Base-by-base conservation (phyloP, 768 basidiomycete genomes). In the Lactifluus echinatus region DNA sequence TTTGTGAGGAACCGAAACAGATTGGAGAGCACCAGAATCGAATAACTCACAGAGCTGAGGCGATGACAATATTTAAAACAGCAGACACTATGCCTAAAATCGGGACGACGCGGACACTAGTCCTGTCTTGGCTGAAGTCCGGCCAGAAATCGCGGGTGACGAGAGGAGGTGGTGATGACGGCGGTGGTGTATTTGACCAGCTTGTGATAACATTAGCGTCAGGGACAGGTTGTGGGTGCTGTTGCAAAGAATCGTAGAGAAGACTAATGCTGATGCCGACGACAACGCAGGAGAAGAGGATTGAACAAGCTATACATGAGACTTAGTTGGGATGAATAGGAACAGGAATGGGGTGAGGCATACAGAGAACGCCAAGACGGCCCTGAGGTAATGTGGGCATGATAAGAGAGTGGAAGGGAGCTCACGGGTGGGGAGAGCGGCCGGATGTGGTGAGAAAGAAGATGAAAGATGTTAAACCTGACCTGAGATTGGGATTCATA, bases 341-440 rank as follows among this genome's bases (percentile, higher is more conserved):
- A 47, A 29, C 2, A 28, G 23, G 48, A 45, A 37, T 15, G 8
- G 15, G 21, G 11, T 8, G 15, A 24, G 46, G 39, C 53, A 19
- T 45, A 59, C 58, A 43, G 12, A 59, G 42, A 43, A 59, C 53
- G 28, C 28, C 50, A 2, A 50, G 21, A 14, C 58, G 48, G 6
- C 58, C 58, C 15, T 59, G 47, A 12, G 53, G 47, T 31, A 59
- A 44, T 1, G 58, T 55, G 23, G 58, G 58, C 58, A 59, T 59
- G 11, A 4, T 23, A 24, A 39, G 42, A 36, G 33, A 43, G 45
- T 6, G 2, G 23, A 26, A 15, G 36, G 8, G 37, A 17, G 37
- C 15, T 34, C 11, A 17, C 37, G n/a, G 11, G 15, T 4, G 11
- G 11, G 14, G 26, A 29, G 19, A 44, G 8, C 7, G 5, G 28